Percentiles rank a stretch among this genome's conserved stretches.
phyloP scores from a whole-genome alignment of 192 early-diverging fungal species.

The Thoreauomyces humboldtii region DNA sequence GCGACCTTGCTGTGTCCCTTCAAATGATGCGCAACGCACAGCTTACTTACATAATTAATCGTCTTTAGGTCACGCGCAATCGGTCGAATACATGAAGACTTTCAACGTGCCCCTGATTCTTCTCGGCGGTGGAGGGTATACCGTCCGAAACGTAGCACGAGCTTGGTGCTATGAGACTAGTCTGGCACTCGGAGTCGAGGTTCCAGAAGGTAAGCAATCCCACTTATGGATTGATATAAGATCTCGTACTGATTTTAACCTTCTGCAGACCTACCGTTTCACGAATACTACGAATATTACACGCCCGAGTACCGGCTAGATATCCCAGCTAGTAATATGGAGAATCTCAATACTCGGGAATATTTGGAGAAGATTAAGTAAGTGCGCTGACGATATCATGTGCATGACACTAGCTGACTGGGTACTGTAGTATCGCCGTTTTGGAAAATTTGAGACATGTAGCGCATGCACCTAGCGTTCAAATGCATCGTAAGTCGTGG shows the following conservation, averaged over 20 bases:
- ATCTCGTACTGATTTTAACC: background rate
- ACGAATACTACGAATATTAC: constrained; percentile 65
- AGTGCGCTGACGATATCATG: background rate
- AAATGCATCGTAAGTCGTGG: constrained; percentile 67
- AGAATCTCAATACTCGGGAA: constrained; percentile 86
- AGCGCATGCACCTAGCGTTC: constrained; percentile 90
- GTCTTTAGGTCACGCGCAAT: constrained; percentile 90
- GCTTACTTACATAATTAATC: too few species aligned
- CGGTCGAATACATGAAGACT: constrained; percentile 87
- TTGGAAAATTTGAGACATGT: constrained; percentile 87
- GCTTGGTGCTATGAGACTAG: constrained; percentile 95
- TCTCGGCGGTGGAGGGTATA: constrained; percentile 96
- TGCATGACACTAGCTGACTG: background rate
- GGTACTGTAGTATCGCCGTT: constrained; percentile 44
- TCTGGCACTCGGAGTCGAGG: constrained; percentile 69
- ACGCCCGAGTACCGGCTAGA: constrained; percentile 55
- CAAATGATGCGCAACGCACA: too few species aligned
- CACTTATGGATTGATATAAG: background rate
- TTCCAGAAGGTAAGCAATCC: constrained; percentile 55
- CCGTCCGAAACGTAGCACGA: constrained; percentile 81
- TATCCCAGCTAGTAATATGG: constrained; percentile 76
- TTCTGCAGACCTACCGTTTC: constrained; percentile 56
- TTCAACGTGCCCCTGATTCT: constrained; percentile 91
- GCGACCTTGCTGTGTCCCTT: too few species aligned
- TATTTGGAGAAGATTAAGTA: constrained; percentile 83